Evolutionary conservation across 257 asterid species (phyloP).

Genomic region (Solanum gandarillasii): DNA sequence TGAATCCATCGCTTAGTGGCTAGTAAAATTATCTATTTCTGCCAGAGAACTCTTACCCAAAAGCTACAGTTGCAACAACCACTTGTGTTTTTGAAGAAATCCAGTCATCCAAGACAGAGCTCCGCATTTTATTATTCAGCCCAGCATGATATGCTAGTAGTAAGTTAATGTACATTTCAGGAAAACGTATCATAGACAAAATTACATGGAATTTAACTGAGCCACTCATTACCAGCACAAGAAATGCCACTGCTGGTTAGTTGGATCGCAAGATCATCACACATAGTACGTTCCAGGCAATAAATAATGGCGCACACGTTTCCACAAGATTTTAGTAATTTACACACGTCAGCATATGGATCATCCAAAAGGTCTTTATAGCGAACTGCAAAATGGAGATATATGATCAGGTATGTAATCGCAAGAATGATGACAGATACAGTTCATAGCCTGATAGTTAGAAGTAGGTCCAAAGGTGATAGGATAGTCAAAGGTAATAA

Average conservation of each 20-base stretch:
- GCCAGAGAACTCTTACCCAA: conserved; percentile 54
- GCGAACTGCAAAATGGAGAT: conserved; percentile 57
- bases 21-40: not conserved
- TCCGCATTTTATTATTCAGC: conserved; percentile 65
- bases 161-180: conserved; percentile 5
- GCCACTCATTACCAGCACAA: conserved; percentile 60
- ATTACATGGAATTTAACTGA: not conserved
- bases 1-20: not conserved
- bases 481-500: not conserved
- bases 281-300: conserved; percentile 89
- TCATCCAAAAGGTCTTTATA: conserved; percentile 84
- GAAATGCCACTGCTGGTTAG: conserved; percentile 58
- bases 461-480: not conserved
- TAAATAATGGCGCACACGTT: conserved; percentile 74
- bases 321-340: conserved; percentile 71
- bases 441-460: not conserved
- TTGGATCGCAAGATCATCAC: conserved; percentile 79
- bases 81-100: conserved; percentile 85
- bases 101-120: conserved; percentile 85
- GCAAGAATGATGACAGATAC: not conserved
- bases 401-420: conserved; percentile 3
- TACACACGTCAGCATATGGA: conserved; percentile 72
- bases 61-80: conserved; percentile 94
- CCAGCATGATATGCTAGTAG: conserved; percentile 92
- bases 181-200: conserved; percentile 7